phyloP scores from a whole-genome alignment of 495 filamentous ascomycete genomes.

The Neurospora sublineolata region DNA sequence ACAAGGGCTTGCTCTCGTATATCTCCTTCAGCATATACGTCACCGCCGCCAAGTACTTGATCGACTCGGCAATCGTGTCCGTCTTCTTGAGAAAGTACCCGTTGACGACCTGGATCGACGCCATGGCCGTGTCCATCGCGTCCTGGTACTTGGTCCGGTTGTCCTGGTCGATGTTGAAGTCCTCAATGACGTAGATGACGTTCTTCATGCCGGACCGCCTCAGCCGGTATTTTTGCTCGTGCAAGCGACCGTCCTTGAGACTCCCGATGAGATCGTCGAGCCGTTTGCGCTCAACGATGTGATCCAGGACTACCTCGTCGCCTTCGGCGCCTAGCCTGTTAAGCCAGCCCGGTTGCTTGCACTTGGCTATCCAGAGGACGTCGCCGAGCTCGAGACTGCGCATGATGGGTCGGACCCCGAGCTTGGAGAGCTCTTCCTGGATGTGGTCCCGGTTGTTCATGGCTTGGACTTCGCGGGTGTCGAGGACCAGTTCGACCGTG shows the following conservation, averaged over 20 bases:
- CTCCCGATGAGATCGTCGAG: conserved; percentile 69
- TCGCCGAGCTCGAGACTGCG: conserved; percentile 64
- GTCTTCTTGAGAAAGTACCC: conserved; percentile 77
- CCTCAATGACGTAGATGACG: conserved; percentile 73
- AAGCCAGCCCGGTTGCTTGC: conserved; percentile 45
- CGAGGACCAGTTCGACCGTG: conserved; percentile 62
- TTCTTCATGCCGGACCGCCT: conserved; percentile 59
- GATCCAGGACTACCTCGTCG: conserved; percentile 71
- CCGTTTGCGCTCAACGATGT: conserved; percentile 73
- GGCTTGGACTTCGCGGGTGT: conserved; percentile 68
- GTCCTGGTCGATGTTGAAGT: conserved; percentile 43
- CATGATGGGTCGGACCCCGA: conserved; percentile 53
- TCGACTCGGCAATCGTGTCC: conserved; percentile 65
- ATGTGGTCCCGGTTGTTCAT: conserved; percentile 72
- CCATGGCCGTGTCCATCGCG: conserved; percentile 60
- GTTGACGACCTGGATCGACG: conserved; percentile 70
- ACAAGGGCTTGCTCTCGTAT: conserved; percentile 44
- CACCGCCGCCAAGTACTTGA: conserved; percentile 67
- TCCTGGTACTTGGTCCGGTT: conserved; percentile 46
- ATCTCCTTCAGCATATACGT: conserved; percentile 54
- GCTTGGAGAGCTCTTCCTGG: conserved; percentile 55
- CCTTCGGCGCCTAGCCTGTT: conserved; percentile 44
- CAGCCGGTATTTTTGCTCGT: conserved; percentile 77
- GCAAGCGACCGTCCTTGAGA: conserved; percentile 75
- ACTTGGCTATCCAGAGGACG: conserved; percentile 70